Percentiles rank a stretch among this genome's conserved stretches.
These are phyloP conservation scores for Coemansia sp. DNA, from an alignment of 192 early-diverging fungal species.

Conservation along the genomic window DNA sequence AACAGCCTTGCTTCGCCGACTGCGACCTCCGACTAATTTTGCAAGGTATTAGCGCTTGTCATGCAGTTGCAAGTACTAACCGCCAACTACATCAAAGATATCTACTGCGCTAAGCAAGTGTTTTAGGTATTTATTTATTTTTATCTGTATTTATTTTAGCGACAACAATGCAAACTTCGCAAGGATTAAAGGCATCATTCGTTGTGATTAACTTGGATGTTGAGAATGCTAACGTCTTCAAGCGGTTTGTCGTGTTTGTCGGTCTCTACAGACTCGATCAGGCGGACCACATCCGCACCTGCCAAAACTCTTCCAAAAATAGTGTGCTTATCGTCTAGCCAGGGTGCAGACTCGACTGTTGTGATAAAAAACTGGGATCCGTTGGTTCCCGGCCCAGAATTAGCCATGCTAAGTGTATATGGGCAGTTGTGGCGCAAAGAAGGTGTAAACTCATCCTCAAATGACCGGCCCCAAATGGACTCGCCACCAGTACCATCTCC, in stretches of 20 bases:
- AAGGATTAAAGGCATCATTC: background rate
- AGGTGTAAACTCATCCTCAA: constrained; percentile 90
- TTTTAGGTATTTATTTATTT: background rate
- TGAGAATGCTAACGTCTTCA: constrained; percentile 58
- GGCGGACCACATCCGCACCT: constrained; percentile 89
- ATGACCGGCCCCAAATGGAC: constrained; percentile 85
- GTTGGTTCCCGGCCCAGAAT: constrained; percentile 85
- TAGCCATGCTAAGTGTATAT: constrained; percentile 95
- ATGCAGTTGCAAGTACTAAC: background rate
- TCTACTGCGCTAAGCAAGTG: background rate
- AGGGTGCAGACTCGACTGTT: constrained; percentile 75
- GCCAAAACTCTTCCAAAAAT: constrained; percentile 88
- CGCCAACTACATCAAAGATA: background rate
- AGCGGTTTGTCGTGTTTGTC: constrained; percentile 89
- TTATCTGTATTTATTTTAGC: background rate
- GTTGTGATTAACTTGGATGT: constrained; percentile 14
- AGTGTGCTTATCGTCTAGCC: constrained; percentile 97
- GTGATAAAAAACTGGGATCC: constrained; percentile 97
- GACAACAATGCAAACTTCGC: background rate
- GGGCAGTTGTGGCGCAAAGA: constrained; percentile 82
- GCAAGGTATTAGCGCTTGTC: no score
- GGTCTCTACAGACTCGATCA: constrained; percentile 75
- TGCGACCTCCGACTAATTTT: background rate
- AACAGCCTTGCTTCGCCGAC: background rate
- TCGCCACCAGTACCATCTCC: constrained; percentile 95